Conservation (phyloP, 1,139 yeast species). For the Blastobotrys niveus region DNA sequence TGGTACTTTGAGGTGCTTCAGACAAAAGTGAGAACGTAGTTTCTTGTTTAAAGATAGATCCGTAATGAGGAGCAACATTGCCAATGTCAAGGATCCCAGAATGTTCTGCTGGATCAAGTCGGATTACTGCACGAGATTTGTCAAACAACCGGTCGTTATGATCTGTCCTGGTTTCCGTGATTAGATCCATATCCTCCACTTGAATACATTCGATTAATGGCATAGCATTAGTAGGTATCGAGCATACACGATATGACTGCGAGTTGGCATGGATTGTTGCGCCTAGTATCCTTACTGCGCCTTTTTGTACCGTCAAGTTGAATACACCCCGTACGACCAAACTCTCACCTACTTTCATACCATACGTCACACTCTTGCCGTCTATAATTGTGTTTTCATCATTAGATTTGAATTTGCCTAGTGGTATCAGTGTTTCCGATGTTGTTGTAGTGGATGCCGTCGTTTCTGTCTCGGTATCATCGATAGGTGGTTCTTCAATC, state of each 20-base stretch:
- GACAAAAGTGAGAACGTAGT: slow-evolving; percentile 16
- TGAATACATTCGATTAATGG: slow-evolving; percentile 52
- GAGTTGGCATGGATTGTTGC: slow-evolving; percentile 36
- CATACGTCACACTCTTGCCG: slow-evolving; percentile 29
- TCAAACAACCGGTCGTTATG: slow-evolving; percentile 15
- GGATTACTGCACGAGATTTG: slow-evolving; percentile 43
- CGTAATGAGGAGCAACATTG: slow-evolving; percentile 45
- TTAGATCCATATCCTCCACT: slow-evolving; percentile 36
- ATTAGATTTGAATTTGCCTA: slow-evolving; percentile 17
- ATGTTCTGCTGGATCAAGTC: slow-evolving; percentile 31
- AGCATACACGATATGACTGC: slow-evolving; percentile 27
- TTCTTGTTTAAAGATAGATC: slow-evolving; percentile 29
- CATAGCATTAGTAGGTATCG: slow-evolving; percentile 41
- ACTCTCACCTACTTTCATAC: slow-evolving; percentile 31
- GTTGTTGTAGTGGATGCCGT: too few relatives aligned
- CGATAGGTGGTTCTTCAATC: too few relatives aligned
- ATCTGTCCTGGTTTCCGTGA: slow-evolving; percentile 18
- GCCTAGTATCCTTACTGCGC: slow-evolving; percentile 53
- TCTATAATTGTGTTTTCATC: slow-evolving; percentile 17
- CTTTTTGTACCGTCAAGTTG: slow-evolving; percentile 48
- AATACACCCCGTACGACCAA: slow-evolving; percentile 58
- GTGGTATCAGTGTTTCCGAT: too few relatives aligned
- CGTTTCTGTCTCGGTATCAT: too few relatives aligned
- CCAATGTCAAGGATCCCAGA: slow-evolving; percentile 49
- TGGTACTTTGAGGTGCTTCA: slow-evolving; percentile 16